Evolutionary conservation across 148 eudicot genomes (phyloP).

Genomic region (Nepenthes gracilis): DNA sequence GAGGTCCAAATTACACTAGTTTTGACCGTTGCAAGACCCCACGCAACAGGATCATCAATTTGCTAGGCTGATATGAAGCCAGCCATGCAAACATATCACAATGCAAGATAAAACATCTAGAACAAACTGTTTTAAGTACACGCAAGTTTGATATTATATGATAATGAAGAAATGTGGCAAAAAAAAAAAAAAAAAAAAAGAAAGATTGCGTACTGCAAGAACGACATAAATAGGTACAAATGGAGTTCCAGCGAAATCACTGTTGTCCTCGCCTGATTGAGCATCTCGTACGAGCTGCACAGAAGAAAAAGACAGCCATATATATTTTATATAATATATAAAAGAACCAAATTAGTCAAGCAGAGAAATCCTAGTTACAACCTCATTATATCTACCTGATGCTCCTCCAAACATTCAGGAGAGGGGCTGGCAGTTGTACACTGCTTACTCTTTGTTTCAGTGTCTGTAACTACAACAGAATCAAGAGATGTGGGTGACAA

Average conservation of each 20-base stretch:
- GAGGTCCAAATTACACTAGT: no score
- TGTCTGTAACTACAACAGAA: slow-evolving; percentile 53
- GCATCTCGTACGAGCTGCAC: slow-evolving; percentile 54
- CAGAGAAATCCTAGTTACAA: slow-evolving; percentile 6
- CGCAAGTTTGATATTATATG: background rate
- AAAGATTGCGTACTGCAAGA: slow-evolving; percentile 43
- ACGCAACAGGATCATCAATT: no score
- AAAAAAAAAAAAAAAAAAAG: background rate
- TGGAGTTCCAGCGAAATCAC: slow-evolving; percentile 33
- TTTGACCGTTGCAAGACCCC: no score
- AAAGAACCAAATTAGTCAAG: slow-evolving; percentile 2
- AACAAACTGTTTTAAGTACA: background rate
- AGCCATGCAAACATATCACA: background rate
- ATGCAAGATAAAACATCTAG: background rate
- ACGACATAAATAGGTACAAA: slow-evolving; percentile 51
- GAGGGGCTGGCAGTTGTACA: slow-evolving; percentile 50
- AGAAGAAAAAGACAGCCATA: slow-evolving; percentile 3
- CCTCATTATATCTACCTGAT: slow-evolving; percentile 28
- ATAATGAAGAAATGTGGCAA: background rate
- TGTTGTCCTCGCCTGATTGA: slow-evolving; percentile 31
- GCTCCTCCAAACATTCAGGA: slow-evolving; percentile 45
- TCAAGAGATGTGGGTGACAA: slow-evolving; percentile 66
- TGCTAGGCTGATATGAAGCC: no score
- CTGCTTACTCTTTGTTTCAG: slow-evolving; percentile 40
- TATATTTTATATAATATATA: slow-evolving; percentile 1